Conservation (phyloP, 2,329 filamentous ascomycete species). For the Fusarium sp. region DNA sequence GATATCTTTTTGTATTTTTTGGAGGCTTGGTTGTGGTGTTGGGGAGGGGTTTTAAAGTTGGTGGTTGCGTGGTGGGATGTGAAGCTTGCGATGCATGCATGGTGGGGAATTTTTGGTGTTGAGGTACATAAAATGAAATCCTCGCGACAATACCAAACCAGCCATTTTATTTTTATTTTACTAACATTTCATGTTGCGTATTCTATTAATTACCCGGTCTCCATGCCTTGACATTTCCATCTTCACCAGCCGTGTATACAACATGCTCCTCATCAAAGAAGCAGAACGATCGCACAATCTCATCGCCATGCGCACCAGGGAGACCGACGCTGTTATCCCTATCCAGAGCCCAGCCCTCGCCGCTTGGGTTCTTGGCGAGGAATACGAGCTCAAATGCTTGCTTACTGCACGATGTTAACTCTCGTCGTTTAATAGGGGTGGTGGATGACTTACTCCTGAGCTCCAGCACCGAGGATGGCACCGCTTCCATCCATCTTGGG, state of each 20-base stretch:
- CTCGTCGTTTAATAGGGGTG: constrained; percentile 43
- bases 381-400: constrained; percentile 68
- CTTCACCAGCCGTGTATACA: constrained; percentile 67
- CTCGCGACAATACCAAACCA: not conserved
- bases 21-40: not conserved
- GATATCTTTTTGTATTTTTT: not conserved
- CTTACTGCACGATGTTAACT: constrained; percentile 49
- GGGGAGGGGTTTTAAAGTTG: too few relatives aligned
- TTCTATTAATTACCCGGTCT: constrained; percentile 45
- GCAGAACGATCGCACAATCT: constrained; percentile 70
- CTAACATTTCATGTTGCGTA: constrained; percentile 22
- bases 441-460: constrained; percentile 66
- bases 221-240: constrained; percentile 66
- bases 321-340: constrained; percentile 65
- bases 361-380: constrained; percentile 57
- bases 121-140: not conserved
- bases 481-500: constrained; percentile 65
- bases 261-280: constrained; percentile 67
- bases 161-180: not conserved
- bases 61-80: not conserved
- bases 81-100: not conserved
- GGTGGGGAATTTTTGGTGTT: constrained; percentile 3
- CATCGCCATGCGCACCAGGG: constrained; percentile 67
- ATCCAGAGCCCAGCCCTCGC: constrained; percentile 61
- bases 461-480: constrained; percentile 69